phyloP scores from a whole-genome alignment of 139 green algal species.

The Asterochloris erici region DNA sequence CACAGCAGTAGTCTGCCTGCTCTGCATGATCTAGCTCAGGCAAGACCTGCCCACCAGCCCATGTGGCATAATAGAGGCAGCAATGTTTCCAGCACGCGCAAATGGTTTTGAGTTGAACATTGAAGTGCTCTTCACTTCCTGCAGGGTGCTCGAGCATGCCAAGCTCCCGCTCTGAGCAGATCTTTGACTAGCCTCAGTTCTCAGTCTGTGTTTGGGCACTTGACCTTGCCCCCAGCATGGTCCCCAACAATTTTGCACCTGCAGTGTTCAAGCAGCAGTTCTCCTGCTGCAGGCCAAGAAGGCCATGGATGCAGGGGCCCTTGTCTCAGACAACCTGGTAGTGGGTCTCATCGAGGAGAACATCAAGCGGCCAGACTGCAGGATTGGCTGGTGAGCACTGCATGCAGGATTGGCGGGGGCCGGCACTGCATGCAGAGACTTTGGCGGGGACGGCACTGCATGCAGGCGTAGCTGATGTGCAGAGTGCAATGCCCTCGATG shows the following conservation, averaged over 20 bases:
- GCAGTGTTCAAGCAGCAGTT: not conserved
- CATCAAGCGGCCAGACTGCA: conserved; percentile 84
- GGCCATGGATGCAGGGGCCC: conserved; percentile 90
- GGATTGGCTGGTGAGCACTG: conserved; percentile 69
- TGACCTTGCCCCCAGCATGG: not conserved
- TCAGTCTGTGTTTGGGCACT: not conserved
- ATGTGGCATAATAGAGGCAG: too few species aligned
- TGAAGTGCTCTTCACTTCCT: too few species aligned
- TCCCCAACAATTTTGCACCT: not conserved
- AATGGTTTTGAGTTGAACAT: too few species aligned
- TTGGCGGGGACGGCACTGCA: too few species aligned
- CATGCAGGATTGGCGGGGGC: not conserved
- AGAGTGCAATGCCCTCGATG: too few species aligned
- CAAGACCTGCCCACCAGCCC: too few species aligned
- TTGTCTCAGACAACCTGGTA: conserved; percentile 97
- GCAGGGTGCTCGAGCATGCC: too few species aligned
- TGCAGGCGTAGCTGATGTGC: too few species aligned
- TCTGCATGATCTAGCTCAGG: not conserved
- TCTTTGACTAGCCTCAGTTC: too few species aligned
- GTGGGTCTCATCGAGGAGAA: conserved; percentile 94
- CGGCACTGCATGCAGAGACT: too few species aligned
- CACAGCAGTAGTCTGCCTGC: not conserved
- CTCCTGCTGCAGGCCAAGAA: conserved; percentile 79
- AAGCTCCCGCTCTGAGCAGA: too few species aligned
- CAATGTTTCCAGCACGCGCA: too few species aligned